phyloP scores from a whole-genome alignment of 202 grass and related monocot species.

The Bolboschoenoplectus hybrid region DNA sequence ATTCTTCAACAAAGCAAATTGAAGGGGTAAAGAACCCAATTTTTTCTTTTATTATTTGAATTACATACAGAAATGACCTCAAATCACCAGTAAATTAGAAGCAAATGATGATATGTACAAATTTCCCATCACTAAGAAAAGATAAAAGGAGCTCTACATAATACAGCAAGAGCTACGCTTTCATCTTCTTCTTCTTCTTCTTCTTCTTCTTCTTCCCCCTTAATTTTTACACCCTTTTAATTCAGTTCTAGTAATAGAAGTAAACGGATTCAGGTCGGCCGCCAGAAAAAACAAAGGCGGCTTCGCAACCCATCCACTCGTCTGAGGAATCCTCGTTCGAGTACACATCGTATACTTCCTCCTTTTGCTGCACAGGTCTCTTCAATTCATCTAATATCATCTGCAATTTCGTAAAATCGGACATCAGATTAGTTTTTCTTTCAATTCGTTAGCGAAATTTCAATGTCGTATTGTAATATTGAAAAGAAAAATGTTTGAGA shows the following conservation, averaged over 20 bases:
- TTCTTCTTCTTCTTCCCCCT: neutral
- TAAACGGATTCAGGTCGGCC: slow-evolving; percentile 32
- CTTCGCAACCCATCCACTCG: slow-evolving; percentile 59
- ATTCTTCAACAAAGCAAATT: neutral
- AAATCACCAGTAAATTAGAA: slow-evolving; percentile 12
- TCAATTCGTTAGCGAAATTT: neutral
- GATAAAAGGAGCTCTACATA: slow-evolving; percentile 30
- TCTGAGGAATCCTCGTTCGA: slow-evolving; percentile 38
- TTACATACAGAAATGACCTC: neutral
- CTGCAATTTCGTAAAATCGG: slow-evolving; percentile 25
- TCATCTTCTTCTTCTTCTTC: neutral
- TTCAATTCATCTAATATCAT: slow-evolving; percentile 34
- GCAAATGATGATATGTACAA: slow-evolving; percentile 14
- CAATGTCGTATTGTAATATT: too few relatives aligned
- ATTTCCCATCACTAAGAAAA: neutral
- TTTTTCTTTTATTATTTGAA: neutral
- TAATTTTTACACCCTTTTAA: neutral
- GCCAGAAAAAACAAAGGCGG: slow-evolving; percentile 37
- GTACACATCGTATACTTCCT: slow-evolving; percentile 30
- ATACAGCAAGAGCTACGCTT: slow-evolving; percentile 26
- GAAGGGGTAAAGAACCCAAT: neutral
- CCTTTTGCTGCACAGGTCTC: neutral
- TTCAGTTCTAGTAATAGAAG: slow-evolving; percentile 15
- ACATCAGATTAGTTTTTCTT: neutral
- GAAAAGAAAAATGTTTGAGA: too few relatives aligned